Base-by-base conservation (phyloP, 1,139 yeast species). In the Debaryomycetaceae sp. region DNA sequence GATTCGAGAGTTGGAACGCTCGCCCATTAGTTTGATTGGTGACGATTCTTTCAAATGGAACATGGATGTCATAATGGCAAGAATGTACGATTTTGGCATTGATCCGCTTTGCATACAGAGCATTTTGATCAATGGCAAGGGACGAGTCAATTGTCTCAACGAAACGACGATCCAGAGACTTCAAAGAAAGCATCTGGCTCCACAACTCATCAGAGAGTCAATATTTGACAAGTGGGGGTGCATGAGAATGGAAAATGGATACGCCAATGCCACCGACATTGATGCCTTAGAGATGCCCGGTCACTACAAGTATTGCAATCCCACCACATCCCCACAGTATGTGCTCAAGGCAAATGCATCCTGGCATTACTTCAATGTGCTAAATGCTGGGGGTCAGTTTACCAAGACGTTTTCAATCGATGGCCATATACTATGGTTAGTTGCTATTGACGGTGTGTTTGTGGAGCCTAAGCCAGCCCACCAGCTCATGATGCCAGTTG, bases 91-190 rank as follows among this genome's bases (percentile, higher is more conserved):
- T 16, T 49, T 40, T 31, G 64, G 63, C 3, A 47, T 60, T 26
- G 63, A 58, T 30, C 65, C 66, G 3, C 42, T 55, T 3, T 61
- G 66, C 36, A 44, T 56, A 16, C 58, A 50, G 36, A 49, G 59
- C 29, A 43, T 58, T 5, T 38, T 58, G 16, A 35, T 58, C 28
- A 61, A 61, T 34, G 67, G 67, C 2, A 54, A 46, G 36, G 66
- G 65, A 3, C 42, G 64, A 32, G 44, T 57, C 9, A 36, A 42
- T 25, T 58, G 64, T 30, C 51, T 43, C 28, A 40, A 41, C 3
- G 32, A 30, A n/a, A 29, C 37, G 16, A 37, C 36, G 5, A 45
- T 46, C 30, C 34, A 33, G 6, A 34, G 35, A 25, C 31, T 36
- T 18, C 48, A 47, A 7, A 31, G 21, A 6, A 44, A 37, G 23